phyloP scores from a whole-genome alignment of 139 green algal genomes.

The Chlamydomonas applanata region DNA sequence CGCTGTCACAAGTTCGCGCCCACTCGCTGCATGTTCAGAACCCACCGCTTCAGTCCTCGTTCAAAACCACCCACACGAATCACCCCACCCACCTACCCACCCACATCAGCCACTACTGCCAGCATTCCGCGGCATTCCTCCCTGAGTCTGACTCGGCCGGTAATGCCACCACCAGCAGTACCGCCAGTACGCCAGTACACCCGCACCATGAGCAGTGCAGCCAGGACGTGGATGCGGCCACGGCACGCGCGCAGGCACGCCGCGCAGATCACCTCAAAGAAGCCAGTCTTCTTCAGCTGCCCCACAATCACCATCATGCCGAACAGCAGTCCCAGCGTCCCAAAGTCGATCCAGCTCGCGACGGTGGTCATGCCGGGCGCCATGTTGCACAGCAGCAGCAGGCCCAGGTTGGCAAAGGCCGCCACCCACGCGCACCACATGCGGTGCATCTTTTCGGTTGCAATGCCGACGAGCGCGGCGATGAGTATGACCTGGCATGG shows the following conservation, averaged over 20 bases:
- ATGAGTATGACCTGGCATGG: too few relatives aligned
- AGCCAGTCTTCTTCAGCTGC: slow-evolving; percentile 38
- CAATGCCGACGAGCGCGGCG: slow-evolving; percentile 36
- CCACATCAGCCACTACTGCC: too few relatives aligned
- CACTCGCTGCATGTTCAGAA: too few relatives aligned
- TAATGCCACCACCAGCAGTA: too few relatives aligned
- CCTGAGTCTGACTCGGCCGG: too few relatives aligned
- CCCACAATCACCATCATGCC: slow-evolving; percentile 70
- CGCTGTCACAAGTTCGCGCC: too few relatives aligned
- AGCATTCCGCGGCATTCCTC: too few relatives aligned
- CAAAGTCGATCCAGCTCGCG: slow-evolving; percentile 48
- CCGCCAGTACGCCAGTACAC: background rate
- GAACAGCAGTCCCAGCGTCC: slow-evolving; percentile 55
- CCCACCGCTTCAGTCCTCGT: too few relatives aligned
- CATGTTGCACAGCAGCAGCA: slow-evolving; percentile 47
- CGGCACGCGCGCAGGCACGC: slow-evolving; percentile 23
- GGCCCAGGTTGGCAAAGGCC: slow-evolving; percentile 35
- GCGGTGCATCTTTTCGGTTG: slow-evolving; percentile 40
- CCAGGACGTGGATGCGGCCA: slow-evolving; percentile 38
- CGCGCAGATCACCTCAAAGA: slow-evolving; percentile 49
- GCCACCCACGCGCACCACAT: slow-evolving; percentile 48
- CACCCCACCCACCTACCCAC: too few relatives aligned
- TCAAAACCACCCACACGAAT: too few relatives aligned
- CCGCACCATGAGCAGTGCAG: slow-evolving; percentile 30
- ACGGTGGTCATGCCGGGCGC: slow-evolving; percentile 16